These are phyloP conservation scores for Phyllosticta citrichinensis DNA, from an alignment of 2,329 filamentous ascomycete genomes.

Conservation along the genomic window DNA sequence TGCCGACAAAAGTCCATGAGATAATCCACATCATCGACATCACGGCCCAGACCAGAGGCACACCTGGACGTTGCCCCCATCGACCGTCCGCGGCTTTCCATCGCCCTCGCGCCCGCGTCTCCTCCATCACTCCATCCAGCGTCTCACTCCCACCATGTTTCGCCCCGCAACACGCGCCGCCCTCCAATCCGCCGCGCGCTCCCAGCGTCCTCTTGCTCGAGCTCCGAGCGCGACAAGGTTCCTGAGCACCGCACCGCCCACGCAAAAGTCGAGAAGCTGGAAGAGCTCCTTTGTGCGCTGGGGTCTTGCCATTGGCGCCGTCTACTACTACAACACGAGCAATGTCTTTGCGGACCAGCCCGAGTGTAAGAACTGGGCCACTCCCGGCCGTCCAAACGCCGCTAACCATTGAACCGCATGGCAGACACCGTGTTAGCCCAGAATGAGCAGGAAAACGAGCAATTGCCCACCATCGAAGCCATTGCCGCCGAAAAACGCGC, in stretches of 20 bases:
- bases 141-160: constrained; percentile 35
- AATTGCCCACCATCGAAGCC: constrained; percentile 35
- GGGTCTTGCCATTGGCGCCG: constrained; percentile 61
- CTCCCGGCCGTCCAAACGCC: neutral
- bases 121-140: neutral
- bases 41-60: neutral
- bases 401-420: constrained; percentile 1
- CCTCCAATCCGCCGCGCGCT: constrained; percentile 20
- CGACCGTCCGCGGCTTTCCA: neutral
- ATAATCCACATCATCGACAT: neutral
- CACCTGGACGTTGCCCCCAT: neutral
- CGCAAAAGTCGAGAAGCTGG: constrained; percentile 66
- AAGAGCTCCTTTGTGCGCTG: constrained; percentile 66
- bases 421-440: constrained; percentile 22
- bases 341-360: constrained; percentile 77
- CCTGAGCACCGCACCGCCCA: constrained; percentile 49
- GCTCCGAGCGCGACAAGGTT: constrained; percentile 29
- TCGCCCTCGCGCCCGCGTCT: neutral
- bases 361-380: constrained; percentile 40
- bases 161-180: constrained; percentile 39
- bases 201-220: constrained; percentile 29
- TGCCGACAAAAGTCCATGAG: neutral
- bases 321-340: constrained; percentile 95
- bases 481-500: constrained; percentile 33
- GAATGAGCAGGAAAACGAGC: constrained; percentile 31